phyloP scores from a whole-genome alignment of 768 basidiomycete species.

The Kwoniella mangroviensis region DNA sequence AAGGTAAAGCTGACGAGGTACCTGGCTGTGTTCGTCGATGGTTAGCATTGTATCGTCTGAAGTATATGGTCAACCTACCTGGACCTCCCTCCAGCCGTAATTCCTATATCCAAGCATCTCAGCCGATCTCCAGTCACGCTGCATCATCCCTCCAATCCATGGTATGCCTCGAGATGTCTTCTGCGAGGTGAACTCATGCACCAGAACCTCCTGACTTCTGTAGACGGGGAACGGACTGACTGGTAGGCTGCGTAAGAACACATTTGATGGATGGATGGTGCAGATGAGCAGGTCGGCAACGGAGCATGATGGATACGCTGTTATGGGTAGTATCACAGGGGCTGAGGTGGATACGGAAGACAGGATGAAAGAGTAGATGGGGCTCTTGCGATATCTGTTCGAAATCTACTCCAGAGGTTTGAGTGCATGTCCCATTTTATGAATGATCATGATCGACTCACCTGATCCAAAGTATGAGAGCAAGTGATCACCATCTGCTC shows the following conservation, averaged over 20 bases:
- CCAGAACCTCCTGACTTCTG: constrained; percentile 18
- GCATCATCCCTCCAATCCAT: background rate
- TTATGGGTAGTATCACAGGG: constrained; percentile 2
- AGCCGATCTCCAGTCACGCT: constrained; percentile 20
- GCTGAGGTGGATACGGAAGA: constrained; percentile 6
- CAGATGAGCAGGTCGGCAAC: constrained; percentile 20
- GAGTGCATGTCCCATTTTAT: background rate
- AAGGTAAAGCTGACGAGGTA: constrained; percentile 69
- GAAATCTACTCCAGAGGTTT: constrained; percentile 14
- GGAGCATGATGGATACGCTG: constrained; percentile 15
- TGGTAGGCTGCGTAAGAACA: constrained; percentile 16
- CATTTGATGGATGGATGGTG: background rate
- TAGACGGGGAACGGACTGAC: constrained; percentile 29
- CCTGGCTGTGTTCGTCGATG: constrained; percentile 56
- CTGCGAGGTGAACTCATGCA: constrained; percentile 13
- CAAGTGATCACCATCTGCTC: constrained; percentile 22
- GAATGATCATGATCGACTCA: background rate
- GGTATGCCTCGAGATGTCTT: background rate
- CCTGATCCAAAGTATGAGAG: constrained; percentile 31
- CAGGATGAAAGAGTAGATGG: constrained; percentile 23
- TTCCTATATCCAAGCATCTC: constrained; percentile 33
- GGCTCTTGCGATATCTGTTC: constrained; percentile 3
- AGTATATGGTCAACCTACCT: constrained; percentile 14
- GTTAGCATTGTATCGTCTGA: background rate
- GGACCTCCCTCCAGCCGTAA: constrained; percentile 26